Evolutionary conservation across 2,329 filamentous ascomycete genomes (phyloP), one percentile per base, ranked within the genome.

Genomic region (Penicillium sp.): DNA sequence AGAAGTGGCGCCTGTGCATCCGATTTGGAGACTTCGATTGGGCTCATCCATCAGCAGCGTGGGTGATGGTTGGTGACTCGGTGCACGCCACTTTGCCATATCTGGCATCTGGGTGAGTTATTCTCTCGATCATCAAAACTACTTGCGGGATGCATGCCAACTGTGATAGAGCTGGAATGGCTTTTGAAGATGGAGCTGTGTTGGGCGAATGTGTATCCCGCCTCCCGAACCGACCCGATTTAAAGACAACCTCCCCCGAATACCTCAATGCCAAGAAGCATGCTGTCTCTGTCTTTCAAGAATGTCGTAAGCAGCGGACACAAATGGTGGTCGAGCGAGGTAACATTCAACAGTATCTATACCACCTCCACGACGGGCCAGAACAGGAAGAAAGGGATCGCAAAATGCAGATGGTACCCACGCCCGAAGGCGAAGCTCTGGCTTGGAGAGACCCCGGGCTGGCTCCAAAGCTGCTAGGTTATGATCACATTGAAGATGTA

Each of bases 71-170:
- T 0, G 85, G 85, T 0, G 85, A 87, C 60, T 81, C 84, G 0
- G 82, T 83, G 2, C 84, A 87, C 56, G 83, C 85, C 0, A 86
- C 83, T 0, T 72, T 87, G 0, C 85, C 85, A 0, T 87, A 87
- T 62, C 72, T 85, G 0, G 81, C 82, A 2, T 76, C 71, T 6
- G 78, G 69, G 67, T 69, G 60, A 33, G 31, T 33, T 15, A 50
- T 52, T 8, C n/a, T 18, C 6, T 8, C 16, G 16, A 44, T 33
- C n/a, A n/a, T 10, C 2, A 8, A 5, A 6, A 8, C 2, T 18
- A 2, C 10, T 10, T 26, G 2, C 7, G 28, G 12, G 9, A 15
- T 8, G 4, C 4, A 15, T 44, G 15, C 15, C 58, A 42, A 62
- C 2, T 15, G 3, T 6, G 65, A 54, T 31, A 76, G 81, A 2